phyloP scores from a whole-genome alignment of 2,329 filamentous ascomycete species.

The Hypoxylon sp. region DNA sequence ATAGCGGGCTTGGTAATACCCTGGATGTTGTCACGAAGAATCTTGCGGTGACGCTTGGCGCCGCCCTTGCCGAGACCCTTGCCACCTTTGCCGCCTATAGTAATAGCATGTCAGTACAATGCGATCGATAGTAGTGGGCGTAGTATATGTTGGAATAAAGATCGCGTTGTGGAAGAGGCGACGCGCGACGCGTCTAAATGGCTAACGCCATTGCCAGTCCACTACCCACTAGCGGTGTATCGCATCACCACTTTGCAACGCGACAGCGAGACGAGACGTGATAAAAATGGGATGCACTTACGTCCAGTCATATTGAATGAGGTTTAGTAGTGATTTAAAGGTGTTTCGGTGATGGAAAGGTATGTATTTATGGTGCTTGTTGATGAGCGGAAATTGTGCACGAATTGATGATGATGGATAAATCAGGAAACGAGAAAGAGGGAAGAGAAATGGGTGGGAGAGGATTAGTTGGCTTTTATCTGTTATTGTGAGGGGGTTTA shows the following conservation, averaged over 20 bases:
- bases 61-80: slow-evolving; percentile 98
- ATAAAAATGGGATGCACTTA: slow-evolving; percentile 61
- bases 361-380: slow-evolving; percentile 46
- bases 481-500: slow-evolving; percentile 46
- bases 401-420: slow-evolving; percentile 46
- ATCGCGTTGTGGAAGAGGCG: slow-evolving; percentile 32
- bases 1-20: slow-evolving; percentile 99
- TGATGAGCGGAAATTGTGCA: slow-evolving; percentile 42
- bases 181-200: slow-evolving; percentile 49
- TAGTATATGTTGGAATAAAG: slow-evolving; percentile 13
- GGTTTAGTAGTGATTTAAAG: slow-evolving; percentile 45
- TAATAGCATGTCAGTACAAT: slow-evolving; percentile 59
- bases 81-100: slow-evolving; percentile 88
- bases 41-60: slow-evolving; percentile 99
- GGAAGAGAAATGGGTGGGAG: slow-evolving; percentile 28
- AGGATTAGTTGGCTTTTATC: slow-evolving; percentile 44
- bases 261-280: slow-evolving; percentile 35
- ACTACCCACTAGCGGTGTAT: slow-evolving; percentile 36
- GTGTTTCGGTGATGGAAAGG: slow-evolving; percentile 49
- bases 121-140: slow-evolving; percentile 10
- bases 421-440: slow-evolving; percentile 43
- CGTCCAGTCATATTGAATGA: slow-evolving; percentile 76
- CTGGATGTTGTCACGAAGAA: slow-evolving; percentile 99
- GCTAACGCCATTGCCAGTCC: slow-evolving; percentile 34
- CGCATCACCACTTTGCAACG: slow-evolving; percentile 21